Evolutionary conservation across 345 rosid species (phyloP).

Genomic region (Salix udensis): DNA sequence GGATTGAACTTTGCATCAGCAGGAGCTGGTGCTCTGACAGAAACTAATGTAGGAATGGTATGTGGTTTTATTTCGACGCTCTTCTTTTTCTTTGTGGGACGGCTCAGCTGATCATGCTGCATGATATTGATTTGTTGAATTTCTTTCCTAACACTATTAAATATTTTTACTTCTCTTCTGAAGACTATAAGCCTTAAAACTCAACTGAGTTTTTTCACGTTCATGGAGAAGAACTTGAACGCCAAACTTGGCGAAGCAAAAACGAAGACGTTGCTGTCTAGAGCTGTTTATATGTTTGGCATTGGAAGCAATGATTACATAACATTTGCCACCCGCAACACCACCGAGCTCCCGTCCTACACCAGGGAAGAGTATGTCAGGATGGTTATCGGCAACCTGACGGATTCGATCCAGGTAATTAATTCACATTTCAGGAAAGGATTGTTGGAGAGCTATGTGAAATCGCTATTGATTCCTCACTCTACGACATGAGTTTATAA

Average conservation of each 20-base stretch:
- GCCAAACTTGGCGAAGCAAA: conserved; percentile 30
- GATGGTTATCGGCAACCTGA: conserved; percentile 34
- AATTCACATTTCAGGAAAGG: neutral
- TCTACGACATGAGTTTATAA: too few species aligned
- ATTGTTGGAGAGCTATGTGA: too few species aligned
- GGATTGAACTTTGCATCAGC: conserved; percentile 40
- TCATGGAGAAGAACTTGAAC: conserved; percentile 17
- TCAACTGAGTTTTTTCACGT: conserved; percentile 33
- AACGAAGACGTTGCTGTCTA: conserved; percentile 27
- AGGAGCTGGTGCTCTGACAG: conserved; percentile 30
- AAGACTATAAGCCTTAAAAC: conserved; percentile 41
- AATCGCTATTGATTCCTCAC: too few species aligned
- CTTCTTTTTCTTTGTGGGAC: neutral
- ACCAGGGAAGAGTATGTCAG: conserved; percentile 14
- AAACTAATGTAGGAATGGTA: conserved; percentile 8
- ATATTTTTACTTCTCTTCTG: neutral
- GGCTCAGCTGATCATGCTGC: neutral
- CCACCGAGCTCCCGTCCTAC: conserved; percentile 11
- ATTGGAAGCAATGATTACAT: conserved; percentile 38
- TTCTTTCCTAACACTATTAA: too few species aligned
- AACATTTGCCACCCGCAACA: conserved; percentile 8
- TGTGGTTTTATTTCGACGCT: neutral
- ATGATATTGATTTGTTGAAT: too few species aligned
- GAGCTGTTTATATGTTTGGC: conserved; percentile 38
- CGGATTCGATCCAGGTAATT: conserved; percentile 26